phyloP scores from a whole-genome alignment of 306 rosid genomes.

The Argentina anserina region DNA sequence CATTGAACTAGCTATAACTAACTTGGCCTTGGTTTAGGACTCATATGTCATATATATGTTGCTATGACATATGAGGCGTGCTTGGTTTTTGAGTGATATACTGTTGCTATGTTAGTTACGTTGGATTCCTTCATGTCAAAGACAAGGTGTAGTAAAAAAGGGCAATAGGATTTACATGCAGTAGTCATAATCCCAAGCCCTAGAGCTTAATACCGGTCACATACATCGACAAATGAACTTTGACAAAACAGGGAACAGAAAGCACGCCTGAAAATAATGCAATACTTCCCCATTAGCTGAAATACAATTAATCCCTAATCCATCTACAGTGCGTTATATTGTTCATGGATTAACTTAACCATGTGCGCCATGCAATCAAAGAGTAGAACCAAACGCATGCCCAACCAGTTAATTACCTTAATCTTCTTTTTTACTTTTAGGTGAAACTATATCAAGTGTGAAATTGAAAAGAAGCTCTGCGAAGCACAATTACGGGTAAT shows the following conservation, averaged over 20 bases:
- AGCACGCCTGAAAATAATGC: slow-evolving; percentile 31
- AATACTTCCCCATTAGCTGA: slow-evolving; percentile 23
- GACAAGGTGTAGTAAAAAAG: slow-evolving; percentile 10
- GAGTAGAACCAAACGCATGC: not conserved
- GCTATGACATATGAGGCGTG: too few species aligned
- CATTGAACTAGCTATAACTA: not conserved
- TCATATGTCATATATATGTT: too few species aligned
- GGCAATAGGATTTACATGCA: not conserved
- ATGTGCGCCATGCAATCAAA: not conserved
- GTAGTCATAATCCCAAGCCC: not conserved
- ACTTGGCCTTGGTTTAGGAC: not conserved
- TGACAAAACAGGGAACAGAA: slow-evolving; percentile 17
- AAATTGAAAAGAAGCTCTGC: not conserved
- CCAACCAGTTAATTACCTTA: not conserved
- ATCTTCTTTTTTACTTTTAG: not conserved
- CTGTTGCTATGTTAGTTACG: not conserved
- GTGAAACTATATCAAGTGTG: not conserved
- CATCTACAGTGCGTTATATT: not conserved
- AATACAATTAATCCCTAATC: not conserved
- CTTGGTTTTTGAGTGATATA: too few species aligned
- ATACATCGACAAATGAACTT: slow-evolving; percentile 25
- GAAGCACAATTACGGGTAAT: not conserved
- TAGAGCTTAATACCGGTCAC: not conserved
- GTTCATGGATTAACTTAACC: slow-evolving; percentile 12
- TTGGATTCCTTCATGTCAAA: not conserved